Percentiles rank a stretch among this genome's conserved stretches.
phyloP scores from a whole-genome alignment of 2,329 filamentous ascomycete genomes.

The Emmonsia crescens region DNA sequence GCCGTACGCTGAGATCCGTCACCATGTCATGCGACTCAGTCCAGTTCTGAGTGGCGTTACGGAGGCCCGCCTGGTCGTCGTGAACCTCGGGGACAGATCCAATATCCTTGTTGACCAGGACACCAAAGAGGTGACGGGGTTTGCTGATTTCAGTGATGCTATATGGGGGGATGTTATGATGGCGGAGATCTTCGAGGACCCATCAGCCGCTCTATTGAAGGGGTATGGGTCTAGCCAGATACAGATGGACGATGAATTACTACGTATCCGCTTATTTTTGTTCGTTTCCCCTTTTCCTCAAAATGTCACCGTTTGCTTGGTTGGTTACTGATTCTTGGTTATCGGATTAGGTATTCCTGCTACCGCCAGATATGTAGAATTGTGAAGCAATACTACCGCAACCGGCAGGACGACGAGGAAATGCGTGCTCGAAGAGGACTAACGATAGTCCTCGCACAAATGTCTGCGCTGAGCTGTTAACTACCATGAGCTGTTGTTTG shows the following conservation, averaged over 20 bases:
- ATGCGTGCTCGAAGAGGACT: conserved; percentile 28
- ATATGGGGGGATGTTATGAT: conserved; percentile 48
- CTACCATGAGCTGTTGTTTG: conserved; percentile 1
- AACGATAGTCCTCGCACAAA: conserved; percentile 21
- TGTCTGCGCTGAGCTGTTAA: conserved; percentile 17
- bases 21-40: conserved; percentile 36
- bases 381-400: conserved; percentile 31
- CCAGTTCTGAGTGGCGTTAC: conserved; percentile 40
- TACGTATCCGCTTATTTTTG: conserved; percentile 25
- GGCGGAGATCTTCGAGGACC: conserved; percentile 38
- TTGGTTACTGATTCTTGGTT: conserved; percentile 4
- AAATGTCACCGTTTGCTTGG: not conserved
- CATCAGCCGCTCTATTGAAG: conserved; percentile 26
- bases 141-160: conserved; percentile 43
- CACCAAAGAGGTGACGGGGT: conserved; percentile 38
- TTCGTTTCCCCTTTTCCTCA: conserved; percentile 15
- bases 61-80: conserved; percentile 41
- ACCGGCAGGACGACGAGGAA: conserved; percentile 25
- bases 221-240: conserved; percentile 23
- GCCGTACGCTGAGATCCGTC: conserved; percentile 45
- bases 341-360: conserved; percentile 26
- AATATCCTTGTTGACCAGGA: conserved; percentile 43
- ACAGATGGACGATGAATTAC: conserved; percentile 15
- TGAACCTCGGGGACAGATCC: conserved; percentile 38
- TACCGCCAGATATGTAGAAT: conserved; percentile 29